phyloP scores from a whole-genome alignment of 2,329 filamentous ascomycete genomes.

The Xylaria hypoxylon region DNA sequence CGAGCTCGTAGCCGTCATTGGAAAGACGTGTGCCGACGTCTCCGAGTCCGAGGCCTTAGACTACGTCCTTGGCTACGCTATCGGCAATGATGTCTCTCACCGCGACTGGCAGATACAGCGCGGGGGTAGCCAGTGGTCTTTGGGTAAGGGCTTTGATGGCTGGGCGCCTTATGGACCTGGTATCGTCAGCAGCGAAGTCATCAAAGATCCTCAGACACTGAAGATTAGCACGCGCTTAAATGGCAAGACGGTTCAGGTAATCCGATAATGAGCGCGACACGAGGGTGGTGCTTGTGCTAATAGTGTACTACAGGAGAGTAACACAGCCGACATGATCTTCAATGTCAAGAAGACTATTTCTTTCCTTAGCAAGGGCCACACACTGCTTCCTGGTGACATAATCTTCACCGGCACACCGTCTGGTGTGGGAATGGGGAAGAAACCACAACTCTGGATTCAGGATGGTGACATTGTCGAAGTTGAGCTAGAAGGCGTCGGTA shows the following conservation, averaged over 20 bases:
- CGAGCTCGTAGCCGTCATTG: conserved; percentile 80
- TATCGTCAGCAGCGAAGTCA: conserved; percentile 69
- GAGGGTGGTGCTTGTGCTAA: conserved; percentile 15
- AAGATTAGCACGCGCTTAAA: conserved; percentile 70
- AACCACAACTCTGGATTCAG: conserved; percentile 74
- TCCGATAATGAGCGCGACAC: not conserved
- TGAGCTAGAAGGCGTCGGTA: conserved; percentile 73
- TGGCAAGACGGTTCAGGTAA: conserved; percentile 66
- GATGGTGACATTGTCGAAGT: conserved; percentile 79
- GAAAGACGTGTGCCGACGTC: conserved; percentile 73
- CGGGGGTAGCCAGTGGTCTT: conserved; percentile 76
- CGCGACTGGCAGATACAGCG: conserved; percentile 79
- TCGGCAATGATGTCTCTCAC: conserved; percentile 84
- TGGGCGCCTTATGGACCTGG: conserved; percentile 81
- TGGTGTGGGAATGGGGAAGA: conserved; percentile 77
- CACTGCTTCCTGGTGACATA: conserved; percentile 71
- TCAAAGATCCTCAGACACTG: conserved; percentile 68
- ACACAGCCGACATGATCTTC: conserved; percentile 73
- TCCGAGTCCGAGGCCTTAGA: conserved; percentile 73
- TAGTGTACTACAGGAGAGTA: conserved; percentile 56
- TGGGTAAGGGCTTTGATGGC: conserved; percentile 80
- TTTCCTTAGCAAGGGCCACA: conserved; percentile 71
- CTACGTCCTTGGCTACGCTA: conserved; percentile 79
- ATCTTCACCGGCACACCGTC: conserved; percentile 77
- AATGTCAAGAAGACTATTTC: conserved; percentile 68